Evolutionary conservation across 352 stramenopile genomes (phyloP), one percentile per base, ranked within the genome.

Genomic region (Phytophthora cryptogea): DNA sequence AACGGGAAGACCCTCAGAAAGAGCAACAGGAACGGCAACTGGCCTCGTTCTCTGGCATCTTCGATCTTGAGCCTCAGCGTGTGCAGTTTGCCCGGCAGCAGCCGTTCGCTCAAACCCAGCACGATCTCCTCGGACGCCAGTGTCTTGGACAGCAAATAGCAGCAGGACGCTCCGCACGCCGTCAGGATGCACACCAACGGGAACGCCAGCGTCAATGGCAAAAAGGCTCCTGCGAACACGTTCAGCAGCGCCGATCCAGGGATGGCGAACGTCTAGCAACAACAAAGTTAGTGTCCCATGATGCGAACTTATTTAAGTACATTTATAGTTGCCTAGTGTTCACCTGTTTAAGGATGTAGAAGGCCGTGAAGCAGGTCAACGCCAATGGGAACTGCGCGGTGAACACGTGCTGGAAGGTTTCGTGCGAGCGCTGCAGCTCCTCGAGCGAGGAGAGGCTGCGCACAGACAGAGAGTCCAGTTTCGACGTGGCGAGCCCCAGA

Each of bases 311-410:
- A 50, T 61, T 55, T 46, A 30, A 63, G 36, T 59, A 65, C 27
- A 58, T 11, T 32, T 41, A n/a, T 36, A 28, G 40, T 23, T 58
- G 53, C 40, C 42, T 45, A 13, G 10, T 52, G 44, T 26, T 32
- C 40, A 88, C 78, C 76, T 92, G 85, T 68, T 94, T 94, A 43
- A 94, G 78, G 40, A 90, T 70, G 73, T 91, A 94, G 56, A 90
- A 57, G 55, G 70, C 78, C 3, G 73, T 70, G 59, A 90, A 92
- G 54, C 79, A 90, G 26, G 73, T 48, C 52, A 94, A 47, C n/a
- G 82, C 78, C n/a, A 92, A 63, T 1, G 73, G 45, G 54, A 88
- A 90, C 9, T 94, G 45, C 17, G 82, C 75, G 0, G 55, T 46
- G 39, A 90, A 89, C 28, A 89, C 65, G 55, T 83, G 77, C 31